Percentiles rank a stretch among this genome's conserved stretches.
phyloP scores from a whole-genome alignment of 352 stramenopile species.

The Phytophthora crassamura region DNA sequence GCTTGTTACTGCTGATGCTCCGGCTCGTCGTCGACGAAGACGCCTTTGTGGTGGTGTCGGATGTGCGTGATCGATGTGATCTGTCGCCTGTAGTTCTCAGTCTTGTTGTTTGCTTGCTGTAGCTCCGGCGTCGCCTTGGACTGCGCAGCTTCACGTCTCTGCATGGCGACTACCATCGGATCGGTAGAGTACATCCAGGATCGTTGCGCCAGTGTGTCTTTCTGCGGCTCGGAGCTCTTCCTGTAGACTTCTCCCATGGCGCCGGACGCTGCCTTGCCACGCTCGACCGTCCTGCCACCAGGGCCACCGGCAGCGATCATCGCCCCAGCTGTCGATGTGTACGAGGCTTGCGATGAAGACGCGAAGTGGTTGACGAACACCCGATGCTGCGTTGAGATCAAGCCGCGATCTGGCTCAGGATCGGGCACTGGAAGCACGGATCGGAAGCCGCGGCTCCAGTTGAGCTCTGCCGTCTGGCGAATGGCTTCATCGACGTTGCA shows the following conservation, averaged over 20 bases:
- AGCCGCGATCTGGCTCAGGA: constrained; percentile 58
- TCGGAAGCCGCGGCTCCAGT: constrained; percentile 59
- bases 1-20: constrained; percentile 16
- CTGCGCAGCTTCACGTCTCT: constrained; percentile 29
- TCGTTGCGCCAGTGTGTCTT: constrained; percentile 73
- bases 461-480: constrained; percentile 44
- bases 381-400: constrained; percentile 71
- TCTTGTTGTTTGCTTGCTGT: constrained; percentile 25
- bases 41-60: constrained; percentile 56
- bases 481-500: constrained; percentile 64
- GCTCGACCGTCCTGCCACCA: constrained; percentile 52
- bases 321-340: constrained; percentile 17
- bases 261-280: constrained; percentile 68
- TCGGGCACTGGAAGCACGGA: constrained; percentile 58
- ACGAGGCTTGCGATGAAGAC: constrained; percentile 15
- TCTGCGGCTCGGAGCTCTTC: constrained; percentile 62
- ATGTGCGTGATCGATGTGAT: constrained; percentile 70
- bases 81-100: constrained; percentile 43
- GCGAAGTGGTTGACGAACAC: constrained; percentile 62
- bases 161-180: constrained; percentile 65
- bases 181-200: constrained; percentile 83
- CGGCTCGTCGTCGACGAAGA: constrained; percentile 68
- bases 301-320: constrained; percentile 55
- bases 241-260: constrained; percentile 72
- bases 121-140: constrained; percentile 11